These are phyloP conservation scores for Globisporangium polare DNA, from an alignment of 352 stramenopile species.

Conservation along the genomic window DNA sequence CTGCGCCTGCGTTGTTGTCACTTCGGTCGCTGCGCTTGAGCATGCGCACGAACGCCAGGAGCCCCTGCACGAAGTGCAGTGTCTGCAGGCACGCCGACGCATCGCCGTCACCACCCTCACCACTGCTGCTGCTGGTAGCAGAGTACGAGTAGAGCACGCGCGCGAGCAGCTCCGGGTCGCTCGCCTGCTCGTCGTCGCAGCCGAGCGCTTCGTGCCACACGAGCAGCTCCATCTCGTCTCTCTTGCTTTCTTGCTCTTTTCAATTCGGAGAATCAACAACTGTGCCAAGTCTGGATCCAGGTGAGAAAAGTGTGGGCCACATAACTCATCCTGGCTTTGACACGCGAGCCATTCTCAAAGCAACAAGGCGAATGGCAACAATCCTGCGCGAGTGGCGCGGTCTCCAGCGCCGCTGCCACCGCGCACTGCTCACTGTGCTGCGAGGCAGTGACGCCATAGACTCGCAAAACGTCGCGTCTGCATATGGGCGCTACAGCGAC, in stretches of 20 bases:
- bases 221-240: slow-evolving; percentile 39
- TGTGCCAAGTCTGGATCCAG: not conserved
- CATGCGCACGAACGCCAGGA: slow-evolving; percentile 47
- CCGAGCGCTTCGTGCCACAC: slow-evolving; percentile 62
- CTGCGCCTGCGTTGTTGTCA: not conserved
- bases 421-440: slow-evolving; percentile 25
- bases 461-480: not conserved
- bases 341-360: too few species aligned
- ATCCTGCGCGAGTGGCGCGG: slow-evolving; percentile 16
- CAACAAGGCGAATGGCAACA: not conserved
- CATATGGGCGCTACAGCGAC: not conserved
- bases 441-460: slow-evolving; percentile 9
- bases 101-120: not conserved
- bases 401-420: slow-evolving; percentile 27
- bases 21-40: slow-evolving; percentile 18
- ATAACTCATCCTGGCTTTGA: too few species aligned
- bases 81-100: slow-evolving; percentile 20
- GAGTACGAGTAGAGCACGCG: slow-evolving; percentile 41
- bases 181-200: slow-evolving; percentile 63
- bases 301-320: slow-evolving; percentile 2
- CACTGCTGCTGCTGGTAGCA: not conserved
- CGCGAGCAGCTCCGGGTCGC: slow-evolving; percentile 41
- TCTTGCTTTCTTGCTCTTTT: too few species aligned
- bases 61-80: slow-evolving; percentile 48
- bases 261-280: not conserved